phyloP scores from a whole-genome alignment of 257 asterid species.

The Galeopsis tetrahit region DNA sequence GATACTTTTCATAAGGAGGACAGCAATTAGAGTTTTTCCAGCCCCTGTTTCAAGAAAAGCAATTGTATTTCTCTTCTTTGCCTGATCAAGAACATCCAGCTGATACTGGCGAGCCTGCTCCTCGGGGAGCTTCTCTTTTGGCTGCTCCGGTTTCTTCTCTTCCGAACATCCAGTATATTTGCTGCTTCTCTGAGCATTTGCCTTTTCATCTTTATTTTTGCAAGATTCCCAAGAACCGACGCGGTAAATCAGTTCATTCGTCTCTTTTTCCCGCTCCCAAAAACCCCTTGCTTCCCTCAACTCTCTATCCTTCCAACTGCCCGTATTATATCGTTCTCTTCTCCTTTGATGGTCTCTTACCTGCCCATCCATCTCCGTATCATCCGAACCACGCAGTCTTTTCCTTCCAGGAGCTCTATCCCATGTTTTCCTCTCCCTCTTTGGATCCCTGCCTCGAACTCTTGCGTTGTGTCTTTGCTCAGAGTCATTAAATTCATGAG shows the following conservation, averaged over 20 bases:
- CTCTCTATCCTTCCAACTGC: constrained; percentile 67
- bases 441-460: constrained; percentile 49
- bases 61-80: constrained; percentile 83
- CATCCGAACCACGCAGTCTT: constrained; percentile 67
- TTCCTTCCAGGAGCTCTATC: constrained; percentile 64
- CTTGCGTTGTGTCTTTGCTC: constrained; percentile 53
- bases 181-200: constrained; percentile 42
- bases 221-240: constrained; percentile 82
- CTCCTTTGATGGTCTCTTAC: constrained; percentile 64
- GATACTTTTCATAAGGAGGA: constrained; percentile 85
- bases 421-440: constrained; percentile 53
- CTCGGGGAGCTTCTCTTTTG: constrained; percentile 65
- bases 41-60: constrained; percentile 99
- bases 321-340: constrained; percentile 53
- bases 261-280: constrained; percentile 93
- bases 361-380: constrained; percentile 53
- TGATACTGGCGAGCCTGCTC: constrained; percentile 96
- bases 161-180: constrained; percentile 42
- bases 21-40: constrained; percentile 94
- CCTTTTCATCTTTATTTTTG: constrained; percentile 58
- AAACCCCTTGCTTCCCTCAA: constrained; percentile 72
- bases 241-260: constrained; percentile 76
- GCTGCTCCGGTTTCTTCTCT: constrained; percentile 59
- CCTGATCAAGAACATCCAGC: constrained; percentile 98
- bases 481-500: constrained; percentile 33